phyloP scores from a whole-genome alignment of 306 rosid genomes.

The Lagenaria siceraria region DNA sequence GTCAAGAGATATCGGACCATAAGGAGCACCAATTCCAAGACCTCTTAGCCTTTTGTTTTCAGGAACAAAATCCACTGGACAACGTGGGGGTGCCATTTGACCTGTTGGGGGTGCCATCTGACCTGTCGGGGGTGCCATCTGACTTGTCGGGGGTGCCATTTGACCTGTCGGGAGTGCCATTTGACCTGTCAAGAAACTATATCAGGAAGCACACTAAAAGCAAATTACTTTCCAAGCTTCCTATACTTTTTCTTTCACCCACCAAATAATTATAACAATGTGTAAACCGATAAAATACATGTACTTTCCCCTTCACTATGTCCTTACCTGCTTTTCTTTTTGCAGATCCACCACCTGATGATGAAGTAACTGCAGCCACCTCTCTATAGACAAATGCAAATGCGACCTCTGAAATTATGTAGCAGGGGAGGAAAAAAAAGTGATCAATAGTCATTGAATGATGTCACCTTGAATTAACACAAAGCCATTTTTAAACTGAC shows the following conservation, averaged over 20 bases:
- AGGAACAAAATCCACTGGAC: slow-evolving; percentile 43
- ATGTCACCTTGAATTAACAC: neutral
- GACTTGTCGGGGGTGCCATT: no score
- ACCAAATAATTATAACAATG: neutral
- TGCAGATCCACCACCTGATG: slow-evolving; percentile 30
- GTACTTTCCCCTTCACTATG: neutral
- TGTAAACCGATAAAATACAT: neutral
- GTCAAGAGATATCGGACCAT: slow-evolving; percentile 95
- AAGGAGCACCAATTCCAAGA: slow-evolving; percentile 89
- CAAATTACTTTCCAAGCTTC: neutral
- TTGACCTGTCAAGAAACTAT: neutral
- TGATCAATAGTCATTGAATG: slow-evolving; percentile 2
- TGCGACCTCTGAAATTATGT: slow-evolving; percentile 38
- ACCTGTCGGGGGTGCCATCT: no score
- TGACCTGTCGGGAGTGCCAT: neutral
- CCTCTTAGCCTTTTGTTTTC: slow-evolving; percentile 87
- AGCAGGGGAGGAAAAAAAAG: slow-evolving; percentile 4
- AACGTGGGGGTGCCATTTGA: neutral
- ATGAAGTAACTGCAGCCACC: slow-evolving; percentile 22
- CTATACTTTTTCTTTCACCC: neutral
- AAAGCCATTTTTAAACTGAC: neutral
- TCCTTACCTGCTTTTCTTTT: slow-evolving; percentile 83
- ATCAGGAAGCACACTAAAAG: neutral
- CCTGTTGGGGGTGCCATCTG: neutral
- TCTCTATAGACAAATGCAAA: slow-evolving; percentile 86